Evolutionary conservation across 2,329 filamentous ascomycete species (phyloP).

Genomic region (Amauroascus verrucosus): DNA sequence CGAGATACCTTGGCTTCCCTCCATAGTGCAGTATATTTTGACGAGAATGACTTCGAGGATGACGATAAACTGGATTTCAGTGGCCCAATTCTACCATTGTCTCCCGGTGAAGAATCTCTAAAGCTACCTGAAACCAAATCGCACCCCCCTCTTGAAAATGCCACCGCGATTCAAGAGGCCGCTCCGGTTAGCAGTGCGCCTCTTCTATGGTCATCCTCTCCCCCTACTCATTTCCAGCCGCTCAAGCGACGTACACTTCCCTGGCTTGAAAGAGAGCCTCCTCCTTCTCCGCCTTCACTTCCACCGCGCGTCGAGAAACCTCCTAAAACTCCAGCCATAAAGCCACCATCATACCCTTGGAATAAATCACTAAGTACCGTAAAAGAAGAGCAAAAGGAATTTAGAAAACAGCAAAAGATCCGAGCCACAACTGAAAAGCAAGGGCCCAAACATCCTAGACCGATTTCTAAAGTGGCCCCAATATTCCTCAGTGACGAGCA

Average conservation of each 20-base stretch:
- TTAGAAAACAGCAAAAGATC: conserved; percentile 51
- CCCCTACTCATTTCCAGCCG: conserved; percentile 32
- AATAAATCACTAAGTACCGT: conserved; percentile 63
- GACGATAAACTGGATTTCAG: conserved; percentile 59
- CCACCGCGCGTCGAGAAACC: background rate
- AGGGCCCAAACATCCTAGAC: conserved; percentile 21
- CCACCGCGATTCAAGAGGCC: conserved; percentile 9
- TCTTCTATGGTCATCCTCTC: conserved; percentile 60
- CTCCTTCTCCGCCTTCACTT: background rate
- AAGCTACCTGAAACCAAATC: conserved; percentile 27
- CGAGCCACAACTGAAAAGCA: conserved; percentile 27
- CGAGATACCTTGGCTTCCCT: conserved; percentile 33
- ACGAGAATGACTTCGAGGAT: conserved; percentile 78
- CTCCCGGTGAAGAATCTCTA: conserved; percentile 15
- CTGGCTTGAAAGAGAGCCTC: conserved; percentile 37
- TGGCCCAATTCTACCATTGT: conserved; percentile 17
- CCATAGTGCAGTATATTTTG: conserved; percentile 43
- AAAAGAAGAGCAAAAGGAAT: conserved; percentile 65
- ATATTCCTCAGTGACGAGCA: conserved; percentile 81
- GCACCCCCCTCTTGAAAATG: conserved; percentile 26
- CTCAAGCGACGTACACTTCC: conserved; percentile 55
- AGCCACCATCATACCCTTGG: conserved; percentile 49
- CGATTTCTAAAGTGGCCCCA: conserved; percentile 36
- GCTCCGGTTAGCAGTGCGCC: conserved; percentile 45
- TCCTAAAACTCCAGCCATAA: conserved; percentile 34